Evolutionary conservation across 2,329 filamentous ascomycete genomes (phyloP).

Genomic region (Massarina eburnea): DNA sequence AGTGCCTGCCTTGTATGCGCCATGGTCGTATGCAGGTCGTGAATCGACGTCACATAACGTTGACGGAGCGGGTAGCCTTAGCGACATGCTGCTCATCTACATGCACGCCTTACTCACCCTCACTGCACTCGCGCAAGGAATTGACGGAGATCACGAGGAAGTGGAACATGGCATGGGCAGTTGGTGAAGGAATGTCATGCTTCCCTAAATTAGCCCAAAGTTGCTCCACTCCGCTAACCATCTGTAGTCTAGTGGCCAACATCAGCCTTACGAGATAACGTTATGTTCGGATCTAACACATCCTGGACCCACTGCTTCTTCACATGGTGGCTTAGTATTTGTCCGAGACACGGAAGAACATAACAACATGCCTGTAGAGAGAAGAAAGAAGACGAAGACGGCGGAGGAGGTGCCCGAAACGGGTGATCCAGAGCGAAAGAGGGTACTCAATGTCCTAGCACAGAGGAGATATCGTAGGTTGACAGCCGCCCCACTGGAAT

Average conservation of each 20-base stretch:
- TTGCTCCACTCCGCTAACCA: slow-evolving; percentile 8
- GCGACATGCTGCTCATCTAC: not conserved
- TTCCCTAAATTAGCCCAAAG: slow-evolving; percentile 3
- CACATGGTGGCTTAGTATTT: not conserved
- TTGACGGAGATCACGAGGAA: not conserved
- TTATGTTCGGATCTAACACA: slow-evolving; percentile 16
- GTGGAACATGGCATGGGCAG: not conserved
- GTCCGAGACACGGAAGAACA: slow-evolving; percentile 8
- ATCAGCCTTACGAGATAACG: slow-evolving; percentile 21
- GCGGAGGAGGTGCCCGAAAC: slow-evolving; percentile 19
- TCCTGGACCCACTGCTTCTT: too few relatives aligned
- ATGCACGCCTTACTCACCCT: not conserved
- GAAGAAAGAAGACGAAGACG: slow-evolving; percentile 22
- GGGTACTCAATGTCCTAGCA: slow-evolving; percentile 33
- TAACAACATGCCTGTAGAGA: slow-evolving; percentile 26
- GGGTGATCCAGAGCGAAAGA: slow-evolving; percentile 34
- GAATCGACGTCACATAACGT: not conserved
- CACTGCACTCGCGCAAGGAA: not conserved
- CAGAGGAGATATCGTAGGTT: slow-evolving; percentile 34
- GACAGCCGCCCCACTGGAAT: not conserved
- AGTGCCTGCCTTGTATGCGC: not conserved
- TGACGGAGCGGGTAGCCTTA: not conserved
- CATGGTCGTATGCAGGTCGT: not conserved
- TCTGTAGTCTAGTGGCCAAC: slow-evolving; percentile 1
- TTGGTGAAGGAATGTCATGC: not conserved